Evolutionary conservation across 2,329 filamentous ascomycete genomes (phyloP).

Genomic region (Venturia asperata): DNA sequence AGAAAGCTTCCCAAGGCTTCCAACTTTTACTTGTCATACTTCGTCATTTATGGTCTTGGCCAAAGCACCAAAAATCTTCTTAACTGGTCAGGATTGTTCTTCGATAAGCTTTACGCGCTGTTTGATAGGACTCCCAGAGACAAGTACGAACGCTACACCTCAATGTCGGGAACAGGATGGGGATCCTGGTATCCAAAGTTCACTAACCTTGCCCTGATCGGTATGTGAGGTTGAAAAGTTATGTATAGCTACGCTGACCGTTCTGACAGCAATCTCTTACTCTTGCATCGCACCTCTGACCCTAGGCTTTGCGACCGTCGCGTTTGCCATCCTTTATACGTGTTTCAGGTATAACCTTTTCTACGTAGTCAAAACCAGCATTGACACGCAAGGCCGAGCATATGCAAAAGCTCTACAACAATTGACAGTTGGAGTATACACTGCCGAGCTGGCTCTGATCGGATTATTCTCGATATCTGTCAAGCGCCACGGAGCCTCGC

Average conservation of each 20-base stretch:
- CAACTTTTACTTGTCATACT: constrained; percentile 94
- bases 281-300: constrained; percentile 21
- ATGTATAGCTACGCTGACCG: not conserved
- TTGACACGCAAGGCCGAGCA: constrained; percentile 20
- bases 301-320: constrained; percentile 20
- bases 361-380: constrained; percentile 17
- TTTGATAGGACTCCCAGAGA: constrained; percentile 63
- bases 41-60: constrained; percentile 82
- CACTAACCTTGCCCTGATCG: constrained; percentile 36
- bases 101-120: constrained; percentile 61
- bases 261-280: constrained; percentile 19
- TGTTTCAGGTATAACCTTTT: constrained; percentile 21
- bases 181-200: constrained; percentile 37
- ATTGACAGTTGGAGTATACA: constrained; percentile 19
- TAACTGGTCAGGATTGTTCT: constrained; percentile 67
- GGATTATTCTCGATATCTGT: constrained; percentile 25
- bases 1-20: constrained; percentile 71
- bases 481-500: not conserved
- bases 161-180: constrained; percentile 32
- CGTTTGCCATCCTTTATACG: constrained; percentile 18
- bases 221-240: constrained; percentile 33
- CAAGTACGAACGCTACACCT: constrained; percentile 32
- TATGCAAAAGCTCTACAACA: constrained; percentile 21
- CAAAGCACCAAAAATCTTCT: constrained; percentile 69
- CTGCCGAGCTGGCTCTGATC: constrained; percentile 18